Evolutionary conservation across 2,329 filamentous ascomycete species (phyloP), one percentile per base, ranked within the genome.

Genomic region (Hypoxylon sp.): DNA sequence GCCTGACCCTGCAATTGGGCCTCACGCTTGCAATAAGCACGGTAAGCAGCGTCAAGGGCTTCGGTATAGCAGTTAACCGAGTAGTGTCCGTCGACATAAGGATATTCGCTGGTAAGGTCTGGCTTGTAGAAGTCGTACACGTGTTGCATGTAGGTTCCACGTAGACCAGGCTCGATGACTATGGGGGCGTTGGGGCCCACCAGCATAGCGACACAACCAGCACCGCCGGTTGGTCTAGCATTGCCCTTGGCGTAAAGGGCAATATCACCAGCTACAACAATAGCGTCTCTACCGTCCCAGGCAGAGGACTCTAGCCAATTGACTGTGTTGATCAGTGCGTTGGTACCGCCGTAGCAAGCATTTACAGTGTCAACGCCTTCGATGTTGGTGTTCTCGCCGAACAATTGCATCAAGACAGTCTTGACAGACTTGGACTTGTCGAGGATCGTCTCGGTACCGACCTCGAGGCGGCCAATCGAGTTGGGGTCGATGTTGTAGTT

Each of bases 361-460:
- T 95, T 95, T 80, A 94, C 82, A 62, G 90, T 93, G 82, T 95
- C 92, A 56, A 94, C 87, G 80, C 92, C 92, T 84, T 95, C 92
- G 67, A 95, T 84, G 83, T 92, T 94, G 83, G 89, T 91, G 85
- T 95, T 95, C 75, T 92, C 90, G 77, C 90, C 88, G 75, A 95
- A 94, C 49, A 95, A 86, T 85, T 94, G 92, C 92, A 95, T 95
- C 72, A 95, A 84, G 69, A 95, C 91, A 30, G 91, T 91, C 87
- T 95, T 95, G 84, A 94, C 92, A 49, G 92, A 94, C 87, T 95
- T 95, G 79, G 92, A 94, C 86, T 95, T 95, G 87, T 95, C 92
- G 77, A 95, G 85, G 62, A 95, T 85, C 71, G 92, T 95, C 86
- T 95, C 92, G 60, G 92, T 95, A 77, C 92, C 92, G 76, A 95